Conservation (phyloP, 495 filamentous ascomycete species). For the Geopyxis carbonaria region DNA sequence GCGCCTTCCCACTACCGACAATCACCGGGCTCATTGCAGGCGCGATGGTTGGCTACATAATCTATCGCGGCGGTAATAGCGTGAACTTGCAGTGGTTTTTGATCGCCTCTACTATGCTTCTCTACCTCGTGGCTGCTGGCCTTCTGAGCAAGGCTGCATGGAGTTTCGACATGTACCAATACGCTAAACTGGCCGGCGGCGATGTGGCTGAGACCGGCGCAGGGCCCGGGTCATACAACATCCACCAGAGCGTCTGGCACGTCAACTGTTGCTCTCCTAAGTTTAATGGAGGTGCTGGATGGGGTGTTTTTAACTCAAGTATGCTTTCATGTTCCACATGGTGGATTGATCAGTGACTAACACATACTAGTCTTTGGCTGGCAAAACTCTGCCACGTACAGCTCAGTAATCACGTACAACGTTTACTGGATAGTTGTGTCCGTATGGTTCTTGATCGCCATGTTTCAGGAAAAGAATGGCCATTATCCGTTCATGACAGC, state of each 20-base stretch:
- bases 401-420: slow-evolving; percentile 72
- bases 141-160: slow-evolving; percentile 49
- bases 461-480: slow-evolving; percentile 50
- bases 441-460: slow-evolving; percentile 40
- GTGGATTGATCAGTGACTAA: slow-evolving; percentile 6
- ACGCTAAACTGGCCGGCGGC: slow-evolving; percentile 36
- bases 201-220: slow-evolving; percentile 58
- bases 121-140: slow-evolving; percentile 56
- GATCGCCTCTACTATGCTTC: slow-evolving; percentile 48
- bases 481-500: slow-evolving; percentile 43
- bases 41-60: slow-evolving; percentile 36
- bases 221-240: slow-evolving; percentile 79
- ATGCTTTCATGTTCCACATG: slow-evolving; percentile 2
- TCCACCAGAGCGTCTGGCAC: slow-evolving; percentile 73
- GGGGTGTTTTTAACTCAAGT: slow-evolving; percentile 75
- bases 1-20: slow-evolving; percentile 47
- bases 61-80: slow-evolving; percentile 48
- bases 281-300: slow-evolving; percentile 57
- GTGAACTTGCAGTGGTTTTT: slow-evolving; percentile 49
- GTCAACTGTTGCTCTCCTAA: slow-evolving; percentile 72
- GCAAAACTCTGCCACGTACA: slow-evolving; percentile 78
- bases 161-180: slow-evolving; percentile 37
- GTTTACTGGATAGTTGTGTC: slow-evolving; percentile 66
- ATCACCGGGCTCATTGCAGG: slow-evolving; percentile 42
- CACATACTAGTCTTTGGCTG: slow-evolving; percentile 46